A percentile compares a stretch with the other conserved stretches of the same genome.
phyloP scores from a whole-genome alignment of 345 rosid species.

The Chamaenerion angustifolium region DNA sequence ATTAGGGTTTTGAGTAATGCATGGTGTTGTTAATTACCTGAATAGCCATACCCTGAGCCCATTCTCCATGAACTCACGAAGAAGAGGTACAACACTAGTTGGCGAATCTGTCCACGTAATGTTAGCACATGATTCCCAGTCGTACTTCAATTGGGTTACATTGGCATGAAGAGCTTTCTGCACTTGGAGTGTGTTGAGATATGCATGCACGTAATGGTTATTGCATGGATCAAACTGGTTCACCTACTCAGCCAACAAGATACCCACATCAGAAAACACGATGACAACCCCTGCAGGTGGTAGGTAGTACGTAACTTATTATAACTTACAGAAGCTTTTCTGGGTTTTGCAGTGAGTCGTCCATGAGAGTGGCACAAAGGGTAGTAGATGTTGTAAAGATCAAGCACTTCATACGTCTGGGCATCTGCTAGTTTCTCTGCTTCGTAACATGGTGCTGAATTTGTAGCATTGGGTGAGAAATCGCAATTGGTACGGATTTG shows the following conservation, averaged over 20 bases:
- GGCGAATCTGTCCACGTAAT: conserved; percentile 19
- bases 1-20: too few relatives aligned
- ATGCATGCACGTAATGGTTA: too few relatives aligned
- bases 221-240: conserved; percentile 22
- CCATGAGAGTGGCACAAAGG: conserved; percentile 24
- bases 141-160: too few relatives aligned
- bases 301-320: too few relatives aligned
- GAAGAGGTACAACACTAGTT: conserved; percentile 22
- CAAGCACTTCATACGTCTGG: conserved; percentile 9
- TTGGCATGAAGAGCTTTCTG: too few relatives aligned
- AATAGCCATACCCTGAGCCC: conserved; percentile 30
- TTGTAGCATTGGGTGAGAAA: conserved; percentile 7
- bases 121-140: not conserved
- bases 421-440: not conserved
- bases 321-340: too few relatives aligned
- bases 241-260: conserved; percentile 10
- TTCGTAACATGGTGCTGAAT: not conserved
- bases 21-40: too few relatives aligned
- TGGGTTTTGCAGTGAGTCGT: conserved; percentile 5
- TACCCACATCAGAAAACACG: not conserved
- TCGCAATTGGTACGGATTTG: conserved; percentile 22
- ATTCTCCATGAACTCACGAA: conserved; percentile 18
- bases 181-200: too few relatives aligned
- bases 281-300: too few relatives aligned
- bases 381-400: conserved; percentile 28